Base-by-base conservation (phyloP, 345 rosid genomes). In the Populus tremula region DNA sequence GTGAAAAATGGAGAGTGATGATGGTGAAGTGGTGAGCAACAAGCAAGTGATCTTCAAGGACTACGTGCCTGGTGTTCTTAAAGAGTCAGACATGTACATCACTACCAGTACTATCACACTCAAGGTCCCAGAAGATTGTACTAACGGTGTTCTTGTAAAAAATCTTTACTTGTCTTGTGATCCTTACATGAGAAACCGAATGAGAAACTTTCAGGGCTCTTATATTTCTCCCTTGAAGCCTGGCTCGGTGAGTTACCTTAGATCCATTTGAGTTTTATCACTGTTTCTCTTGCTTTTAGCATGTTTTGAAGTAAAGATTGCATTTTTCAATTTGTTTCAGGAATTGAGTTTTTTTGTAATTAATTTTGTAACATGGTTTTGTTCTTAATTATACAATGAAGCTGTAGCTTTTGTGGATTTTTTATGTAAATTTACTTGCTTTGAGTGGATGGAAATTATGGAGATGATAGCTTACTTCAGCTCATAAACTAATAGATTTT, bases 21-120 rank as follows among this genome's bases (percentile, higher is more conserved):
- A 12, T 10, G 72, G 23, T 23, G 67, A 20, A 47, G 53, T 16
- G 1, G 69, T 73, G 61, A 79, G 74, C 23, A 79, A 68, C 67
- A 73, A 67, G 64, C 73, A 67, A 45, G 82, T 79, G 61, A 39
- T 54, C 13, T 25, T 79, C 21, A 79, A 68, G 69, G 68, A 74
- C 13, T 61, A 79, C 18, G 78, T 69, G 49, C 35, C 66, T 2
- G 80, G 87, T 25, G 71, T 17, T 12, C 79, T 77, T 14, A 41
- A 77, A 71, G 87, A 82, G 54, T 73, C 87, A 36, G 83, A 82
- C 76, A 49, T 85, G 77, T 12, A 61, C 8, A 10, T 85, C 7
- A 68, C 8, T 9, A 71, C 56, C 2, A 1, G 47, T 38, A 5
- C 77, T 31, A 59, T 75, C 16, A 43, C 33, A 20, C 78, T 82